A percentile compares a stretch with the other conserved stretches of the same genome.
Evolutionary conservation across 345 rosid species (phyloP).

Genomic region (Hevea brasiliensis): DNA sequence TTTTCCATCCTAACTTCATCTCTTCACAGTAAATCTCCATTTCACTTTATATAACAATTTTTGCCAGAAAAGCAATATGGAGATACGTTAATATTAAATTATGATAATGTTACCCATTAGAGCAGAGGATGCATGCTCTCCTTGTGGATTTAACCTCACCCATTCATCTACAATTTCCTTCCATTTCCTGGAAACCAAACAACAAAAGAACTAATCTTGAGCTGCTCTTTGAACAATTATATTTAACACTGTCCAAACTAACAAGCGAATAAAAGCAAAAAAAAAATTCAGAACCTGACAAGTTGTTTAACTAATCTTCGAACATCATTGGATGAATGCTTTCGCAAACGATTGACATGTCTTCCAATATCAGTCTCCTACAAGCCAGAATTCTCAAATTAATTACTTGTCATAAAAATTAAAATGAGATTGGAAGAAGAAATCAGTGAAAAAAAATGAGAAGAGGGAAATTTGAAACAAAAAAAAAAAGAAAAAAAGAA

Average conservation of each 20-base stretch:
- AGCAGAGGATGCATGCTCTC: slow-evolving; percentile 64
- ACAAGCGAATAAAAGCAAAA: neutral
- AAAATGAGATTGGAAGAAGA: no score
- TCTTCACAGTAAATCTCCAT: slow-evolving; percentile 14
- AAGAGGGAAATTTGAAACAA: neutral
- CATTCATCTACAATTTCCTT: slow-evolving; percentile 90
- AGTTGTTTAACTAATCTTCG: slow-evolving; percentile 79
- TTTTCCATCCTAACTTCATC: slow-evolving; percentile 14
- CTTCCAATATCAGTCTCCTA: slow-evolving; percentile 81
- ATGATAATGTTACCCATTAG: slow-evolving; percentile 59
- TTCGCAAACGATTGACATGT: slow-evolving; percentile 71
- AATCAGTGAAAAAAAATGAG: neutral
- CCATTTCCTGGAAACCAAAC: slow-evolving; percentile 71
- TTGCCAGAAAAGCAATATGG: slow-evolving; percentile 23
- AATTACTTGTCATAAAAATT: neutral
- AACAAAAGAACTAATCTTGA: neutral
- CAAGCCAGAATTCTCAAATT: neutral
- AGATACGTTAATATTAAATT: neutral
- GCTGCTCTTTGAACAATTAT: neutral
- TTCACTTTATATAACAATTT: neutral
- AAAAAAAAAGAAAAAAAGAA: no score
- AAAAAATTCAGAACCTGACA: slow-evolving; percentile 49
- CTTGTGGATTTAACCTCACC: slow-evolving; percentile 83
- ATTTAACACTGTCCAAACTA: neutral
- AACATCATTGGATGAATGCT: slow-evolving; percentile 72